These are phyloP conservation scores for Blumeria hordei DNA, from an alignment of 2,329 filamentous ascomycete genomes.

Conservation along the genomic window DNA sequence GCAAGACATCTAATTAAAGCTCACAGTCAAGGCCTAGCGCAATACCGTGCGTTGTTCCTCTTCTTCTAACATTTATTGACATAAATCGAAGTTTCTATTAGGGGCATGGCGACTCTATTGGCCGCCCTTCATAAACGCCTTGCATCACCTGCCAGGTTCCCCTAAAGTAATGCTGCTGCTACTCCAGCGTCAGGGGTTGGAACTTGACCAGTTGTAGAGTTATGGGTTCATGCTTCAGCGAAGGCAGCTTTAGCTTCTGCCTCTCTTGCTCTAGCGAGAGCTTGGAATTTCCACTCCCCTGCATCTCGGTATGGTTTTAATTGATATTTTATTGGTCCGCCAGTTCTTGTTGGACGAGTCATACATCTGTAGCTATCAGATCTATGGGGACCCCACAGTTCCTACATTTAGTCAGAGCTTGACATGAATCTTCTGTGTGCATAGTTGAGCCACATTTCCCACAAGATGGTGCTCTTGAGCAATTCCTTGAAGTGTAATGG, in stretches of 20 bases:
- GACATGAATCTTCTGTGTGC: not conserved
- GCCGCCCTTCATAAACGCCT: not conserved
- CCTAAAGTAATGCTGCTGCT: not conserved
- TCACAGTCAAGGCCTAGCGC: no score
- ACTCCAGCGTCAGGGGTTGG: not conserved
- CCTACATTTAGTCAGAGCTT: not conserved
- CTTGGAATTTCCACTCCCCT: not conserved
- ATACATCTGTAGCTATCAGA: not conserved
- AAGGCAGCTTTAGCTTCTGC: not conserved
- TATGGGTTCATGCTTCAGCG: not conserved
- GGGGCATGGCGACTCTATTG: not conserved
- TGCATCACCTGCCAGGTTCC: not conserved
- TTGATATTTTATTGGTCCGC: not conserved
- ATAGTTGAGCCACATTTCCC: not conserved
- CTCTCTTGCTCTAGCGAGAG: not conserved
- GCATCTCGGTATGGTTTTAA: not conserved
- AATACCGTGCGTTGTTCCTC: no score
- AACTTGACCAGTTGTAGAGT: not conserved
- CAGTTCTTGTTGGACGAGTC: not conserved
- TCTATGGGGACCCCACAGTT: not conserved
- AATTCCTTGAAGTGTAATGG: not conserved
- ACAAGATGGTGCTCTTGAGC: not conserved
- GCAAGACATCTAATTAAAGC: no score
- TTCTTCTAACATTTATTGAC: no score
- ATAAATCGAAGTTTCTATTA: no score